Evolutionary conservation across 805 yeast species (phyloP), one percentile per base, ranked within the genome.

Genomic region (Teunomyces funiuensis): DNA sequence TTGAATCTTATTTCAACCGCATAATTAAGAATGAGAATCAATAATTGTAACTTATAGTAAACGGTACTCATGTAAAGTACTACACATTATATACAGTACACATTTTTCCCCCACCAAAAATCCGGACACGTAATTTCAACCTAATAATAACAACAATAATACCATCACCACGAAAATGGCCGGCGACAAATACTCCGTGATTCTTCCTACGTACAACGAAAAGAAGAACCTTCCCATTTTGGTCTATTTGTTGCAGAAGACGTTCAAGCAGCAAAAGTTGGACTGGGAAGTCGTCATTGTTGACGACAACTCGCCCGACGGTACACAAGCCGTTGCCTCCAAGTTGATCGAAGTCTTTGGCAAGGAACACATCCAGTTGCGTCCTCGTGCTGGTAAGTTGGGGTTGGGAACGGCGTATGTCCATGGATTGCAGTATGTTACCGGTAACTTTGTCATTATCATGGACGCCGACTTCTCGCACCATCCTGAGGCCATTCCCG

Each of bases 391-490:
- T 2, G 90, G 90, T 31, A 84, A 85, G 61, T 73, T 84, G 43
- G 91, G 91, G 13, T 73, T 84, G 45, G 90, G 89, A 37, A 84
- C 91, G 23, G 91, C 91, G 13, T 84, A 84, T 53, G 84, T 84
- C 33, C 89, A 85, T 53, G 91, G 89, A 1, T 73, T 84, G 51
- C 74, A 85, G 58, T 82, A 55, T 52, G 88, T 77, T 37, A 77
- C 83, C 15, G 91, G 91, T 36, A 76, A 85, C 62, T 84, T 73
- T 60, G 89, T 84, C 37, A 79, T 84, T 47, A 84, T 85, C 52
- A 84, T 84, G 91, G 91, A 84, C 58, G 91, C 91, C 13, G 91
- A 84, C 59, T 84, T 85, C 65, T 81, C 88, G 5, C 91, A 84
- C 61, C 88, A 82, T 60, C 91, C 91, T 17, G 82, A 80, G 52